Conservation (phyloP, 2,329 filamentous ascomycete species). For the Xylariaceae sp. region DNA sequence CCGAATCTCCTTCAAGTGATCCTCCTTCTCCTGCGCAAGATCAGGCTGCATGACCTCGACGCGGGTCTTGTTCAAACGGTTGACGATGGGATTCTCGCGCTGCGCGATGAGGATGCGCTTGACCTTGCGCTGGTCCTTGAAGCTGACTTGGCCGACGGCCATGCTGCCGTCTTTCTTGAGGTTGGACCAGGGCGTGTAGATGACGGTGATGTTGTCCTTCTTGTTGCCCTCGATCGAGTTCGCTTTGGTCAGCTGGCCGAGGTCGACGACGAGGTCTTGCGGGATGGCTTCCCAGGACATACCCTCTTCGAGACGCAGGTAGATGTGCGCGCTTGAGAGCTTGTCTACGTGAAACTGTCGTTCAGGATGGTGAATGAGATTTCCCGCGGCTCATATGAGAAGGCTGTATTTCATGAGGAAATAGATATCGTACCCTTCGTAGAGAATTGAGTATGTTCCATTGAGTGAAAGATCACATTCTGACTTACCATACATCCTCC, state of each 20-base stretch:
- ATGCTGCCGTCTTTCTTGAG: slow-evolving; percentile 93
- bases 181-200: slow-evolving; percentile 98
- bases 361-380: not conserved
- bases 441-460: slow-evolving; percentile 2
- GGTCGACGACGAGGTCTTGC: slow-evolving; percentile 70
- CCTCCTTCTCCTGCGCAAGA: slow-evolving; percentile 76
- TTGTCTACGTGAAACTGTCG: slow-evolving; percentile 93
- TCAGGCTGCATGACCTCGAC: slow-evolving; percentile 88
- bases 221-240: slow-evolving; percentile 99
- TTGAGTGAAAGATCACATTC: not conserved
- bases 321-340: slow-evolving; percentile 92
- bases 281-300: slow-evolving; percentile 83
- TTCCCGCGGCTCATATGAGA: not conserved
- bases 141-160: slow-evolving; percentile 91
- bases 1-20: slow-evolving; percentile 66
- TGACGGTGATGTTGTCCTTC: slow-evolving; percentile 93
- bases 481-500: slow-evolving; percentile 81
- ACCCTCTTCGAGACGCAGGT: slow-evolving; percentile 76
- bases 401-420: not conserved
- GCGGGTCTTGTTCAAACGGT: slow-evolving; percentile 96
- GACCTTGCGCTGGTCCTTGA: slow-evolving; percentile 84
- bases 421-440: not conserved
- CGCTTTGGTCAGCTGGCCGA: slow-evolving; percentile 96
- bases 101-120: slow-evolving; percentile 75
- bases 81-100: slow-evolving; percentile 87